Evolutionary conservation across 345 rosid species (phyloP).

Genomic region (Bruguiera gymnorhiza): DNA sequence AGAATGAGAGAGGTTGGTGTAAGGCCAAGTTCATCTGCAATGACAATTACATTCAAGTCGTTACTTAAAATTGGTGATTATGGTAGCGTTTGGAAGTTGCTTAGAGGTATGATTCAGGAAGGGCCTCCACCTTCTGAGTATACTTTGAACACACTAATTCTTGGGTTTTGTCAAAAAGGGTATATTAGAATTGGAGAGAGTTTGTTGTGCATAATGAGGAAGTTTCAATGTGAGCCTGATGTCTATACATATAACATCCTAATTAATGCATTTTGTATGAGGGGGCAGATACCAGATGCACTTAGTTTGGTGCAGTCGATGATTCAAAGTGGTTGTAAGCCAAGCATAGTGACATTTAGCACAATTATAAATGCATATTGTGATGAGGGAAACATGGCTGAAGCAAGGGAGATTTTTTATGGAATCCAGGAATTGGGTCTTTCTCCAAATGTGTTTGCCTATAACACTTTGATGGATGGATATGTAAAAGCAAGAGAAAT

Average conservation of each 20-base stretch:
- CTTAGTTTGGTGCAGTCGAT: slow-evolving; percentile 45
- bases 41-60: slow-evolving; percentile 46
- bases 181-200: slow-evolving; percentile 44
- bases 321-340: slow-evolving; percentile 52
- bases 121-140: slow-evolving; percentile 55
- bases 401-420: slow-evolving; percentile 50
- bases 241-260: slow-evolving; percentile 55
- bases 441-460: slow-evolving; percentile 42
- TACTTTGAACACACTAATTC: slow-evolving; percentile 47
- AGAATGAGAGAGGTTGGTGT: slow-evolving; percentile 51
- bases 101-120: slow-evolving; percentile 49
- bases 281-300: slow-evolving; percentile 43
- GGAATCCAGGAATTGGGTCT: slow-evolving; percentile 43
- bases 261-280: slow-evolving; percentile 50
- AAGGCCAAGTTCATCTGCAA: slow-evolving; percentile 55
- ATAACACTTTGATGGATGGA: slow-evolving; percentile 62
- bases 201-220: slow-evolving; percentile 54
- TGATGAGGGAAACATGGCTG: slow-evolving; percentile 49
- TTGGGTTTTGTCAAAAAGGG: slow-evolving; percentile 60
- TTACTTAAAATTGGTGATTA: slow-evolving; percentile 59
- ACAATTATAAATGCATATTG: slow-evolving; percentile 55
- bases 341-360: slow-evolving; percentile 45
- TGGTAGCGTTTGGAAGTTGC: slow-evolving; percentile 59
- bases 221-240: slow-evolving; percentile 53
- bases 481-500: slow-evolving; percentile 63